These are phyloP conservation scores for Zymoseptoria passerinii DNA, from an alignment of 2,329 filamentous ascomycete species.

Conservation along the genomic window DNA sequence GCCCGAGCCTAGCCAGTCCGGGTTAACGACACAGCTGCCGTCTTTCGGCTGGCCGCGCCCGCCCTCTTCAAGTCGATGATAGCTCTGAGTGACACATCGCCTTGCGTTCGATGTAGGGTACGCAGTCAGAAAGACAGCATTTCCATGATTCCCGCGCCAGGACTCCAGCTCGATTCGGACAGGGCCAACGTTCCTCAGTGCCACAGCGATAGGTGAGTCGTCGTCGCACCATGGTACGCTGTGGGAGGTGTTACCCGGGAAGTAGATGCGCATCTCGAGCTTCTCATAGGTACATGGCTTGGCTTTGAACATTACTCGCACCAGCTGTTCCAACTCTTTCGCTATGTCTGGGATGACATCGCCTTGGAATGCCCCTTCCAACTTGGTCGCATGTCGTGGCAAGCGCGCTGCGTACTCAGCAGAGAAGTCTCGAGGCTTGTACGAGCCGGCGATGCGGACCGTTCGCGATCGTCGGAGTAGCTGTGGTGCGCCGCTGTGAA, in stretches of 20 bases:
- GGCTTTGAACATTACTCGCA: conserved; percentile 28
- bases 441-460: conserved; percentile 35
- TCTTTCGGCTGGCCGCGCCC: conserved; percentile 17
- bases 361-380: conserved; percentile 12
- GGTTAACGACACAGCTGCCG: conserved; percentile 27
- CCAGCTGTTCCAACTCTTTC: conserved; percentile 27
- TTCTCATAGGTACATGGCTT: conserved; percentile 20
- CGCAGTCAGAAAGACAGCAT: conserved; percentile 26
- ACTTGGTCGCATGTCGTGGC: not conserved
- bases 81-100: conserved; percentile 9
- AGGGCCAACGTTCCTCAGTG: conserved; percentile 31
- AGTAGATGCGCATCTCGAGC: conserved; percentile 35
- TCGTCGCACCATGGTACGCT: conserved; percentile 34
- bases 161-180: conserved; percentile 33
- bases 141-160: conserved; percentile 27
- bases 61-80: conserved; percentile 23
- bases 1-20: conserved; percentile 24
- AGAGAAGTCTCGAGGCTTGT: conserved; percentile 18
- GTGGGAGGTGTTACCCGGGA: conserved; percentile 32
- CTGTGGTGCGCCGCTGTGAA: conserved; percentile 32
- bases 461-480: conserved; percentile 34
- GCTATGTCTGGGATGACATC: conserved; percentile 18
- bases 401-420: conserved; percentile 15
- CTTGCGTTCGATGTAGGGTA: conserved; percentile 9
- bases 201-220: conserved; percentile 29